Conservation (phyloP, 306 rosid genomes). For the Vigna trinervia region DNA sequence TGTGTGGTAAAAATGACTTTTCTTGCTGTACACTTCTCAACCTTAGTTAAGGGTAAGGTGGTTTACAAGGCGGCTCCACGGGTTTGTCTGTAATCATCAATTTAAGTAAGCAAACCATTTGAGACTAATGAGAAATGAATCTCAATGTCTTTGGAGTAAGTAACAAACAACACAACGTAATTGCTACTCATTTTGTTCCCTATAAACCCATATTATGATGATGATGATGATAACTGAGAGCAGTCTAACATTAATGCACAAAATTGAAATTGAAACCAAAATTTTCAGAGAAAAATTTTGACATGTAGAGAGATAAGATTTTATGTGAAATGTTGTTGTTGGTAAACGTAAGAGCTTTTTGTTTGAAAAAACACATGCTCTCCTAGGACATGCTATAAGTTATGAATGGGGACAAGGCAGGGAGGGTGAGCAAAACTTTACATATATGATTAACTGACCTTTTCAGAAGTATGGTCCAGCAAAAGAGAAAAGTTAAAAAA, state of each 20-base stretch:
- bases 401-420: slow-evolving; percentile 24
- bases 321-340: slow-evolving; percentile 17
- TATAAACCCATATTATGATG: no score
- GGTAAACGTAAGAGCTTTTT: slow-evolving; percentile 36
- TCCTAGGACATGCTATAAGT: slow-evolving; percentile 39
- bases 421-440: slow-evolving; percentile 6
- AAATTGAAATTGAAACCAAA: neutral
- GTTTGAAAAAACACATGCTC: slow-evolving; percentile 4
- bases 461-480: slow-evolving; percentile 32
- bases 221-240: neutral
- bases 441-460: slow-evolving; percentile 25
- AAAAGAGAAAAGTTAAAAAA: slow-evolving; percentile 44
- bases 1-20: neutral
- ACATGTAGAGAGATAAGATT: slow-evolving; percentile 8
- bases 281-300: neutral
- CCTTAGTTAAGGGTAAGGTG: slow-evolving; percentile 27
- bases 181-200: neutral
- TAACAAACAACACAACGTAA: neutral
- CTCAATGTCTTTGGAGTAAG: neutral
- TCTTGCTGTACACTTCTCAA: slow-evolving; percentile 36
- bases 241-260: neutral
- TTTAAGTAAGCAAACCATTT: neutral
- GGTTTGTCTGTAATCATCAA: slow-evolving; percentile 35
- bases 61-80: slow-evolving; percentile 30
- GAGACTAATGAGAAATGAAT: slow-evolving; percentile 17